phyloP scores from a whole-genome alignment of 306 rosid species.

The Cicer judaicum region DNA sequence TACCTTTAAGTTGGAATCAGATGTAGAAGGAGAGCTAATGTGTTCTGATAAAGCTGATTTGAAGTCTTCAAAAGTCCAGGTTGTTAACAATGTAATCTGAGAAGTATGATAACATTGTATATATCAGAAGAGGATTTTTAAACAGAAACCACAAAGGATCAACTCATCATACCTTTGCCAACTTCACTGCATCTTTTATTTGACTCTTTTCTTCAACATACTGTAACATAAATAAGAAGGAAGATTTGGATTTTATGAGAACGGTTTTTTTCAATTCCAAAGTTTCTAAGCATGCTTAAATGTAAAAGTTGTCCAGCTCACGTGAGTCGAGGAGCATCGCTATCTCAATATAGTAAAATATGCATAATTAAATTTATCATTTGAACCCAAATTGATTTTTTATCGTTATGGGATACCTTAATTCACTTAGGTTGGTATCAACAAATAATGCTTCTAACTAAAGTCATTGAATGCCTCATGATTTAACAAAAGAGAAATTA shows the following conservation, averaged over 20 bases:
- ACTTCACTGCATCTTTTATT: constrained; percentile 81
- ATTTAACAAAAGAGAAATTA: neutral
- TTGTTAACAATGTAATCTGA: constrained; percentile 63
- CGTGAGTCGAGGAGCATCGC: constrained; percentile 16
- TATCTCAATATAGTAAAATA: constrained; percentile 10
- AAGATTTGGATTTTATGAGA: constrained; percentile 37
- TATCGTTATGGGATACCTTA: neutral
- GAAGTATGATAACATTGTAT: constrained; percentile 37
- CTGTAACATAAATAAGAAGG: constrained; percentile 54
- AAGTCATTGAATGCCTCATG: constrained; percentile 20
- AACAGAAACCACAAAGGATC: constrained; percentile 38
- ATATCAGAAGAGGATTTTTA: constrained; percentile 36
- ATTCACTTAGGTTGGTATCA: constrained; percentile 14
- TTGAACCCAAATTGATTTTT: constrained; percentile 21
- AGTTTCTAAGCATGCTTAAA: constrained; percentile 32
- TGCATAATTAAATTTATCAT: constrained; percentile 24
- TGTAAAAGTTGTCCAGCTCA: constrained; percentile 24
- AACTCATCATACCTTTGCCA: constrained; percentile 71
- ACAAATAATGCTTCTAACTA: constrained; percentile 24
- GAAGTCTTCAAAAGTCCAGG: constrained; percentile 78
- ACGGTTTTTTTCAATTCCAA: constrained; percentile 9
- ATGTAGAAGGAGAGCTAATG: constrained; percentile 61
- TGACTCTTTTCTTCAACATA: constrained; percentile 75
- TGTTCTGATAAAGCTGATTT: constrained; percentile 61
- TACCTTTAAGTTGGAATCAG: constrained; percentile 81